phyloP scores from a whole-genome alignment of 805 yeast genomes.

The Candida ponderosae region DNA sequence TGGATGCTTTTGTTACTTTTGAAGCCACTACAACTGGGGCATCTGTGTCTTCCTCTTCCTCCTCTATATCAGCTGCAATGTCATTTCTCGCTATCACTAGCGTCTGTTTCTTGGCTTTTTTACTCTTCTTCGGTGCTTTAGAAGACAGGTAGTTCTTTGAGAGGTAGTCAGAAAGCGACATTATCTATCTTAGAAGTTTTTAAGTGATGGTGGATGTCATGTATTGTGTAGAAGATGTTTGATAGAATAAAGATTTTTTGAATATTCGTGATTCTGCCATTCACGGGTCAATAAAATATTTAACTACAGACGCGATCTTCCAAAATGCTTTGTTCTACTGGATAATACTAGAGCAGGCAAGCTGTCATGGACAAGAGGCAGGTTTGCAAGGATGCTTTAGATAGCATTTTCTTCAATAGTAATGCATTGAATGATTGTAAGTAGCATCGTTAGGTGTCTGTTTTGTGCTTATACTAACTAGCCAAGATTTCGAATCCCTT shows the following conservation, averaged over 20 bases:
- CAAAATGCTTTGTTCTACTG: neutral
- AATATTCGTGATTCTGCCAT: neutral
- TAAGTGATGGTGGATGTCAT: neutral
- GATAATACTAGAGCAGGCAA: neutral
- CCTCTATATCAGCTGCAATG: conserved; percentile 8
- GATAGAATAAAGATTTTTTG: neutral
- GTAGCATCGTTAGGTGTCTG: too few relatives aligned
- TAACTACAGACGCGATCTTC: neutral
- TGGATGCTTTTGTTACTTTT: conserved; percentile 5
- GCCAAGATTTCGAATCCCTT: too few relatives aligned
- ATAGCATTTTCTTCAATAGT: too few relatives aligned
- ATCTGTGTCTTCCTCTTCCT: conserved; percentile 13
- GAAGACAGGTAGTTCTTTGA: conserved; percentile 33
- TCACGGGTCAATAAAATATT: neutral
- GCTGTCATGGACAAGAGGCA: too few relatives aligned
- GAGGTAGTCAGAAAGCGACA: conserved; percentile 41
- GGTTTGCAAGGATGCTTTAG: too few relatives aligned
- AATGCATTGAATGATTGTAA: too few relatives aligned
- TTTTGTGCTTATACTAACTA: too few relatives aligned
- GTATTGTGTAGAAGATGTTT: neutral
- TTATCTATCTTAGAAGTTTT: too few relatives aligned
- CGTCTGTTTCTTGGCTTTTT: conserved; percentile 17
- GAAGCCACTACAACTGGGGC: conserved; percentile 6
- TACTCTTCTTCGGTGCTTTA: conserved; percentile 18
- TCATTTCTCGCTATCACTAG: conserved; percentile 2